These are phyloP conservation scores for Cercospora brassicicola DNA, from an alignment of 2,329 filamentous ascomycete genomes.

Conservation along the genomic window DNA sequence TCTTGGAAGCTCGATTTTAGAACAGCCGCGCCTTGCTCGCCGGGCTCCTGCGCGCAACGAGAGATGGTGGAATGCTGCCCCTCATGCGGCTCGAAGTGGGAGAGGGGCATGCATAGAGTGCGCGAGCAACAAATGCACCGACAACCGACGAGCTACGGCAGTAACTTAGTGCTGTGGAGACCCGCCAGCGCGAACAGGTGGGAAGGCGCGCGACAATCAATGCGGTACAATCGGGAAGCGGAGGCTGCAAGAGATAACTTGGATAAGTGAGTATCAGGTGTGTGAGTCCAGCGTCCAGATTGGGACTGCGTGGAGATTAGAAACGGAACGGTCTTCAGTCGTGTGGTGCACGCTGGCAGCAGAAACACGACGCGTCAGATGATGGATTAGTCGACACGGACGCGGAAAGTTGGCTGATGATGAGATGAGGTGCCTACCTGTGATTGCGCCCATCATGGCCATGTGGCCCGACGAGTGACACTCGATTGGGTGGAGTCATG, in stretches of 20 bases:
- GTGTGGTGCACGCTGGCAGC: not conserved
- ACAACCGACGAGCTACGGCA: not conserved
- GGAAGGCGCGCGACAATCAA: not conserved
- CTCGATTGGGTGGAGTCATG: not conserved
- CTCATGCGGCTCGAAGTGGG: not conserved
- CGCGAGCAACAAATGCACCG: not conserved
- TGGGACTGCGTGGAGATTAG: not conserved
- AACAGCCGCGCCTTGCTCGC: not conserved
- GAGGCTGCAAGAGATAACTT: not conserved
- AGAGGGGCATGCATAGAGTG: not conserved
- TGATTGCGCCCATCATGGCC: not conserved
- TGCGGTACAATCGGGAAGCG: not conserved
- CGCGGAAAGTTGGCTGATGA: not conserved
- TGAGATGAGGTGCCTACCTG: not conserved
- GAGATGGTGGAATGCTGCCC: not conserved
- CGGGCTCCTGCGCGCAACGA: not conserved
- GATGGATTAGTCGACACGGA: not conserved
- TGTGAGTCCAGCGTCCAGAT: not conserved
- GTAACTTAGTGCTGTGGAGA: not conserved
- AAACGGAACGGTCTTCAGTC: not conserved
- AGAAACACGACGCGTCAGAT: conserved; percentile 5
- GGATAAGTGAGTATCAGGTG: not conserved
- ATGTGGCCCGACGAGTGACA: too few relatives aligned
- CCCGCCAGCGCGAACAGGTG: not conserved
- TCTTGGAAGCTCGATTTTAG: not conserved